Percentiles rank a stretch among this genome's conserved stretches.
phyloP scores from a whole-genome alignment of 2,329 filamentous ascomycete genomes.

The Sclerotinia subarctica region DNA sequence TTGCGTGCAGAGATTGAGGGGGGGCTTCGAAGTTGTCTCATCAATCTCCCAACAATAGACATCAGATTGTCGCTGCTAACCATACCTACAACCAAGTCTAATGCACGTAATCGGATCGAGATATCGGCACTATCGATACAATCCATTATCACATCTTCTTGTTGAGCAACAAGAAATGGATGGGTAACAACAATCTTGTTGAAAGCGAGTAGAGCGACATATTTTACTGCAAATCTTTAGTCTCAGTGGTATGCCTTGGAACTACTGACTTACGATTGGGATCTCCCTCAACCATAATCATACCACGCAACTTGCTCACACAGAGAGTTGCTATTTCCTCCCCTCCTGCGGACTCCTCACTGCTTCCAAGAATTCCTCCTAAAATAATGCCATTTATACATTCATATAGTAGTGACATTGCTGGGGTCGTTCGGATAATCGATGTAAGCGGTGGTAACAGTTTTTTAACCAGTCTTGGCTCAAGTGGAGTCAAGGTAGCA shows the following conservation, averaged over 20 bases:
- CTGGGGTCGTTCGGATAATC: conserved; percentile 89
- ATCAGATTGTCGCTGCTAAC: conserved; percentile 83
- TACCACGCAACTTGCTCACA: conserved; percentile 86
- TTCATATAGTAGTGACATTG: conserved; percentile 97
- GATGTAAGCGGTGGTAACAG: conserved; percentile 85
- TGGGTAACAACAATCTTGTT: conserved; percentile 91
- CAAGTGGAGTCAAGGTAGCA: conserved; percentile 86
- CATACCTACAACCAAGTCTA: conserved; percentile 92
- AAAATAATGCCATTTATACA: conserved; percentile 99
- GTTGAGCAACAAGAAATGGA: conserved; percentile 80
- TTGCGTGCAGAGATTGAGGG: conserved; percentile 49
- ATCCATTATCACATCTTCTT: conserved; percentile 93
- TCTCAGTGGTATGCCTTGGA: background rate
- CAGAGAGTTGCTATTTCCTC: conserved; percentile 92
- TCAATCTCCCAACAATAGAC: conserved; percentile 78
- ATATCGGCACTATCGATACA: conserved; percentile 96
- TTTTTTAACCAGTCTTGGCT: conserved; percentile 88
- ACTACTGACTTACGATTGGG: conserved; percentile 69
- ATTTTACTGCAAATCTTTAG: conserved; percentile 67
- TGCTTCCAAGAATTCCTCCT: conserved; percentile 84
- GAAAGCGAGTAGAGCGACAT: conserved; percentile 90
- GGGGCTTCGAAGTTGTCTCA: conserved; percentile 77
- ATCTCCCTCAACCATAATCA: conserved; percentile 91
- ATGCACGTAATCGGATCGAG: conserved; percentile 86
- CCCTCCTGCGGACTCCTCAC: conserved; percentile 73